Base-by-base conservation (phyloP, 306 rosid species). In the Luffa aegyptiaca region DNA sequence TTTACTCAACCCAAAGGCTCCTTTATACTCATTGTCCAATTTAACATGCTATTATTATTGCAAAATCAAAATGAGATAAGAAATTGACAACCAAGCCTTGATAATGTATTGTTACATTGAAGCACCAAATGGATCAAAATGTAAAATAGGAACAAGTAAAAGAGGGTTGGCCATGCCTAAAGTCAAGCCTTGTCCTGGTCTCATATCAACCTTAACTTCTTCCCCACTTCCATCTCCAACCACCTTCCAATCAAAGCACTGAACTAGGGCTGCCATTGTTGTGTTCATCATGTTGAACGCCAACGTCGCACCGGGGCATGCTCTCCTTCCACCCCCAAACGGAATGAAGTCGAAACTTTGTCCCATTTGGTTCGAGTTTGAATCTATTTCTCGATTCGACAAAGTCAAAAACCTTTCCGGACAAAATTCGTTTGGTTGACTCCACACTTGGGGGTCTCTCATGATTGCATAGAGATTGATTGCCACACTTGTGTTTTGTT, bases 271-370 rank as follows among this genome's bases (percentile, higher is more conserved):
- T 8, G 90, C 88, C 21, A 86, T 18, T 10, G 42, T 62, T 9
- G 71, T 61, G 21, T 62, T 78, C 16, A 61, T 44, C 57, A 77
- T 2, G 71, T 14, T 44, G 16, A 39, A 77, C 0, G 87, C 86
- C 69, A 90, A 80, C 6, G 81, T 83, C 2, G 85, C 21, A 0
- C 90, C 89, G 0, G 91, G 90, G 57, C 92, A 90, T 16, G 79
- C 83, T 66, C 95, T 86, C 65, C 91, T 90, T 3, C 92, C 95
- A 0, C 83, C 78, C 4, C 95, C 92, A 46, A 90, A 90, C 6
- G 91, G 90, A n/a, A 89, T 16, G 2, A 80, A 78, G 8, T 58
- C 64, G 44, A 84, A 89, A 56, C 85, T 80, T 0, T 86, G 88
- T 0, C 88, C 91, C 81, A 26, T 26, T 55, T 81, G 0, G 83